Evolutionary conservation across 805 yeast species (phyloP), one percentile per base, ranked within the genome.

Genomic region (Pichia thaimueangensis): DNA sequence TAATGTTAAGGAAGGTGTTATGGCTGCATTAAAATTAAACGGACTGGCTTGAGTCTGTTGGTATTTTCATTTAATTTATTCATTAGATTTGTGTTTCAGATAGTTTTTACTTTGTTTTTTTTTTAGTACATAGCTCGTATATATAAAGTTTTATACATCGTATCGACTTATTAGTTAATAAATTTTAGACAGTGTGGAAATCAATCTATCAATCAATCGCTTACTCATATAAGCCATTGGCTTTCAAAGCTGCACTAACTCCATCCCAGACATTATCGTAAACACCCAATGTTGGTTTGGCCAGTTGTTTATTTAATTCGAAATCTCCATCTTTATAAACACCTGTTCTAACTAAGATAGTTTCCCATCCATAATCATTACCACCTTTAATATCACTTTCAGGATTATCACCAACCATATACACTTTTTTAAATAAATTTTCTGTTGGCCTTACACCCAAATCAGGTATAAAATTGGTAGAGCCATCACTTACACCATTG

Each of bases 321-420:
- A 60, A 71, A 47, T 80, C 85, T 13, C 67, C 68, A 49, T 80
- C 86, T 47, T 71, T 68, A 58, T 78, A 93, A 4, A 93, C 97
- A 0, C 98, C 98, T 0, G 97, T 84, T 46, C 80, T 70, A 21
- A 93, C 85, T 32, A 93, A 71, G 28, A 86, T 74, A 12, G 93
- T 80, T 37, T 82, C 77, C 97, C 97, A 93, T 3, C 96, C 96
- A 57, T 80, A 80, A 41, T 68, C 66, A 53, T 83, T 81, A 2
- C 96, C 98, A 1, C 98, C 98, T 46, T 72, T 70, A 42, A 93
- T 93, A 59, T 93, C 98, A 37, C 88, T 78, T 20, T 81, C 93
- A 3, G 97, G 97, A 60, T 93, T 93, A 63, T 93, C 98, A 20
- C 98, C 98, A 27, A 93, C 86, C 98, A 93, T 93, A 64, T 71